Conservation (phyloP, 495 filamentous ascomycete genomes). For the Penicillium cataractarum region DNA sequence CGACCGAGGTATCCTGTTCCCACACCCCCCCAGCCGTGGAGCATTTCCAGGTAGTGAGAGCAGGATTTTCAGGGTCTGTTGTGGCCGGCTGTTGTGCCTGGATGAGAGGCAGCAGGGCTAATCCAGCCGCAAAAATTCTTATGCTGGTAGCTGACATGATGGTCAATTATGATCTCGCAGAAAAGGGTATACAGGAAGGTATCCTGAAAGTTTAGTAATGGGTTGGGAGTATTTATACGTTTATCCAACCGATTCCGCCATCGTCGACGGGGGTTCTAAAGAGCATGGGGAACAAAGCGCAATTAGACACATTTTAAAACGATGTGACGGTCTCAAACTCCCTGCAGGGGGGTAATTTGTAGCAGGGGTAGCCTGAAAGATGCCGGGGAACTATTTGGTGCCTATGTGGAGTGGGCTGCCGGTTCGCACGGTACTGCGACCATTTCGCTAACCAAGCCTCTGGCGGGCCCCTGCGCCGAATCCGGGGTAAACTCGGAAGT, state of each 20-base stretch:
- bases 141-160: background rate
- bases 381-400: background rate
- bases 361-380: background rate
- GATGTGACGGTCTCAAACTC: background rate
- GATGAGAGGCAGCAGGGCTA: background rate
- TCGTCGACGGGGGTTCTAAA: background rate
- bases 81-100: constrained; percentile 1
- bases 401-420: too few species aligned
- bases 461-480: background rate
- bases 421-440: too few species aligned
- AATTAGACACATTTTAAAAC: background rate
- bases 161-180: background rate
- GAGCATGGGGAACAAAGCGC: background rate
- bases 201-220: background rate
- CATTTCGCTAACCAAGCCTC: background rate
- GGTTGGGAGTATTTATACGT: background rate
- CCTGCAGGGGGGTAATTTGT: background rate
- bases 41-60: background rate
- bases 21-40: constrained; percentile 1
- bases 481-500: background rate
- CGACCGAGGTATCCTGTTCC: background rate
- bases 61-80: background rate
- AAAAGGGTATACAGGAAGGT: background rate
- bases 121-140: background rate
- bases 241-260: background rate